Evolutionary conservation across 371 early-diverging fungal species (phyloP).

Genomic region (Lichtheimia ornata): DNA sequence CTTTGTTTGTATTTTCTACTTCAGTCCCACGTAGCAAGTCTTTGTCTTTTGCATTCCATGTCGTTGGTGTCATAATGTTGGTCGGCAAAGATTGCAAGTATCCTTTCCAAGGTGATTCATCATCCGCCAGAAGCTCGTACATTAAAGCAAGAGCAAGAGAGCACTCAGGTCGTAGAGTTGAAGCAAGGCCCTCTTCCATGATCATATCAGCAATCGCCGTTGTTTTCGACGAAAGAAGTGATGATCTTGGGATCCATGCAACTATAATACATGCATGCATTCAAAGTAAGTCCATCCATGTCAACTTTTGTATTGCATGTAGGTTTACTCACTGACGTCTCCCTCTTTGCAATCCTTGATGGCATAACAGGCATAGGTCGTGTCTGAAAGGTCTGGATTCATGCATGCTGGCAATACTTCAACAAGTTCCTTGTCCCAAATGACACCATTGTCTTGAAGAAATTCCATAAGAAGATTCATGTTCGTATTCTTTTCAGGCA

Average conservation of each 20-base stretch:
- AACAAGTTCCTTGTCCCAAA: slow-evolving; percentile 62
- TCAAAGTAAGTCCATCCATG: background rate
- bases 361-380: background rate
- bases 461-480: slow-evolving; percentile 55
- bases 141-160: slow-evolving; percentile 75
- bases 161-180: slow-evolving; percentile 45
- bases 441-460: slow-evolving; percentile 67
- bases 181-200: slow-evolving; percentile 64
- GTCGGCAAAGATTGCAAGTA: slow-evolving; percentile 70
- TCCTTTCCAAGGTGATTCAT: slow-evolving; percentile 74
- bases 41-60: slow-evolving; percentile 63
- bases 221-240: slow-evolving; percentile 70
- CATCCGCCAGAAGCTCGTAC: slow-evolving; percentile 73
- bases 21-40: slow-evolving; percentile 65
- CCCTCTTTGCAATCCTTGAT: no score
- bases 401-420: slow-evolving; percentile 30
- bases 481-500: slow-evolving; percentile 20
- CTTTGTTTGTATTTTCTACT: slow-evolving; percentile 23
- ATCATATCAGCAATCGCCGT: slow-evolving; percentile 76
- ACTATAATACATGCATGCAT: slow-evolving; percentile 34
- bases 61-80: slow-evolving; percentile 60
- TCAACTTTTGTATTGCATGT: background rate
- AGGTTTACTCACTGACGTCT: background rate
- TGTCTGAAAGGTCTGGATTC: no score
- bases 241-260: slow-evolving; percentile 67